Conservation (phyloP, 306 rosid genomes). For the Arachis stenosperma region DNA sequence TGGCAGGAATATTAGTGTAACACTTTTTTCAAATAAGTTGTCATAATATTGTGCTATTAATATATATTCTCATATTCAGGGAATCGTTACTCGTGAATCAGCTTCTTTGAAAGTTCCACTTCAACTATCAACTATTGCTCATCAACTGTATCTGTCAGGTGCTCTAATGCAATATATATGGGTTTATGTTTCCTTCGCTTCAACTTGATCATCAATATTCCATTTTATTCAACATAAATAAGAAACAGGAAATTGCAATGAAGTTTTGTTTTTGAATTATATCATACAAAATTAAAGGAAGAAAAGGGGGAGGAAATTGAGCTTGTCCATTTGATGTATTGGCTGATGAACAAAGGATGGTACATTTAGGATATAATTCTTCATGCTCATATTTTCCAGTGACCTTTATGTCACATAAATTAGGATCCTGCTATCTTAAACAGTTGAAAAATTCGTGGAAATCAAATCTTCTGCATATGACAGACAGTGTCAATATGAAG, state of each 20-base stretch:
- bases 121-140: constrained; percentile 74
- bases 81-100: constrained; percentile 88
- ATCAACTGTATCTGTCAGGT: constrained; percentile 90
- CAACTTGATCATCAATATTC: constrained; percentile 15
- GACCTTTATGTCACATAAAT: constrained; percentile 12
- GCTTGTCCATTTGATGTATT: constrained; percentile 19
- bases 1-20: constrained; percentile 7
- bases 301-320: constrained; percentile 13
- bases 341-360: constrained; percentile 21
- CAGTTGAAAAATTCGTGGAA: constrained; percentile 2
- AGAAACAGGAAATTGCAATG: neutral
- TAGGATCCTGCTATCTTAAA: constrained; percentile 18
- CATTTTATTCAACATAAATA: neutral
- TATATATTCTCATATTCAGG: constrained; percentile 55
- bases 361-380: constrained; percentile 26
- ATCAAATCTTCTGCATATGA: constrained; percentile 15
- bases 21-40: constrained; percentile 22
- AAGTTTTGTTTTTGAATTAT: constrained; percentile 21
- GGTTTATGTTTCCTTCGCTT: constrained; percentile 27
- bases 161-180: constrained; percentile 28
- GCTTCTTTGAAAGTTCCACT: constrained; percentile 76
- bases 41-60: constrained; percentile 23
- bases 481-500: constrained; percentile 5
- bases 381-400: constrained; percentile 18
- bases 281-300: constrained; percentile 13